Base-by-base conservation (phyloP, 768 basidiomycete species). In the Lentinula boryana region DNA sequence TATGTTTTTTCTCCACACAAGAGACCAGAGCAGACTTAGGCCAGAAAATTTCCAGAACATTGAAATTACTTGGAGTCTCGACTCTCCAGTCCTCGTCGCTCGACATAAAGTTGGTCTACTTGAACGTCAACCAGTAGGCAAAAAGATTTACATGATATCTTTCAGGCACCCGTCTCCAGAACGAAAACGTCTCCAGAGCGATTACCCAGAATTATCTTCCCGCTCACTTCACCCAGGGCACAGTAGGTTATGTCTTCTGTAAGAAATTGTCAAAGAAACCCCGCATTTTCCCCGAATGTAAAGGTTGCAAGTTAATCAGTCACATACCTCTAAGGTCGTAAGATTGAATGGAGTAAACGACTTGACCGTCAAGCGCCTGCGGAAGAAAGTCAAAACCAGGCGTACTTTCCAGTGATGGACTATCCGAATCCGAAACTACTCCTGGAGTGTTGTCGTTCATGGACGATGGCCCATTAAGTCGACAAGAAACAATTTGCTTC, bases 161-260 rank as follows among this genome's bases (percentile, higher is more conserved):
- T 16, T 57, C 56, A 57, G 27, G 15, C 48, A 32, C 48, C 58
- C 13, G 44, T 59, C n/a, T 66, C 65, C 61, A 78, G 62, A 8
- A 78, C 46, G n/a, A 72, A 74, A 5, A 79, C 57, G 21, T 74
- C 69, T 6, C 80, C 80, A 7, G 71, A 66, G 35, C 80, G 65
- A 63, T 76, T 76, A 5, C 78, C 79, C 41, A 80, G 62, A 1
- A 75, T 69, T 52, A 83, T 77, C 6, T 63, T 70, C 5, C 81
- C 81, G 56, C 67, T 77, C 44, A 74, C 68, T 62, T 83, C 82
- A 5, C 74, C 75, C 41, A 83, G 73, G 8, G 78, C 73, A 62
- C 80, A 83, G 56, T 72, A 70, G 10, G 70, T 77, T 5, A 80
- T 68, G 63, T 82, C 81, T 63, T 82, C 80, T 77, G 50, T 13